Percentiles rank a stretch among this genome's conserved stretches.
Evolutionary conservation across 345 rosid genomes (phyloP).

Genomic region (Dipteronia sinensis): DNA sequence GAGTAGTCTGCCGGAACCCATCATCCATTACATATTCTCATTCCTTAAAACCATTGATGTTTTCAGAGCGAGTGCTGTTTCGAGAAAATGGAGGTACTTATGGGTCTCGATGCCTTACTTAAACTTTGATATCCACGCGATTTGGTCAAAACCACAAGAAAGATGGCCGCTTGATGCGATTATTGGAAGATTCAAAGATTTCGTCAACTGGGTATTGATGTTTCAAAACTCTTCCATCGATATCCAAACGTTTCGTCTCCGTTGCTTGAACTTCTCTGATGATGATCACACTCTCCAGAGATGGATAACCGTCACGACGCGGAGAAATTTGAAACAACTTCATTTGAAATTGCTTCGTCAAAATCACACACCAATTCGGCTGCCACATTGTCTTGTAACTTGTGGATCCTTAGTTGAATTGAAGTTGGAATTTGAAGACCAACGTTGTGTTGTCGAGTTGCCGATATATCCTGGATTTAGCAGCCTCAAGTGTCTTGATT

Average conservation of each 20-base stretch:
- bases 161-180: not conserved
- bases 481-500: not conserved
- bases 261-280: too few relatives aligned
- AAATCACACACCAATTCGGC: too few relatives aligned
- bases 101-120: constrained; percentile 7
- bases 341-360: not conserved
- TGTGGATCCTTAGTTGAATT: not conserved
- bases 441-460: not conserved
- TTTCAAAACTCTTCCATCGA: not conserved
- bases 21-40: constrained; percentile 2
- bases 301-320: not conserved
- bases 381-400: not conserved
- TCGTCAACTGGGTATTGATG: not conserved
- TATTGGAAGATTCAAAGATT: not conserved
- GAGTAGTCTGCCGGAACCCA: not conserved
- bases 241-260: not conserved
- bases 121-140: not conserved
- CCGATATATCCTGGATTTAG: not conserved
- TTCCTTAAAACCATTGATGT: constrained; percentile 3
- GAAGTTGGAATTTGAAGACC: not conserved
- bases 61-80: not conserved
- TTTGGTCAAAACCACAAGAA: too few relatives aligned
- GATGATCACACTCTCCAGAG: too few relatives aligned
- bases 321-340: not conserved
- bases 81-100: not conserved